Evolutionary conservation across 2,329 filamentous ascomycete genomes (phyloP), one percentile per base, ranked within the genome.

Genomic region (Diatrype stigma): DNA sequence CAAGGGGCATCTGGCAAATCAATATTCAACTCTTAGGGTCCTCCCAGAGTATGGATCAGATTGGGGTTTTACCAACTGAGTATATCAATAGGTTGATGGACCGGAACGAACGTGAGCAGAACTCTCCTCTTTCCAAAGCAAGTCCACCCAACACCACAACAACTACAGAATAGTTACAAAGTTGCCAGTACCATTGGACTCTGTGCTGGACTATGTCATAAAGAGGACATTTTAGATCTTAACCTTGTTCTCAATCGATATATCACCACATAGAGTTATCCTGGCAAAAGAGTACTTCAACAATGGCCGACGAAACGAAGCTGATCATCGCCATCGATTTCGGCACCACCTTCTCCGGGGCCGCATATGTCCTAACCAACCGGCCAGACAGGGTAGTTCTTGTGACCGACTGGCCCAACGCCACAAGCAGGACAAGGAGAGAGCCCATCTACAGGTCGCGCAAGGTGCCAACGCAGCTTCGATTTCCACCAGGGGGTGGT

Each of bases 321-420:
- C 73, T 80, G 52, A 70, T 80, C 47, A 70, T 80, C 54, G 78
- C 75, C n/a, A 75, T 81, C 52, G 78, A 81, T 59, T 81, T 81
- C 57, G 78, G 79, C 21, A 81, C 78, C 12, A 82, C 79, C 2
- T 81, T 76, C 60, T 79, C 77, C 12, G 78, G 77, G 28, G 68
- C 80, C 16, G 75, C 76, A 30, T 81, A 75, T 74, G 73, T 51
- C 73, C 73, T 6, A 2, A 55, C 70, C 45, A 53, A 67, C 71
- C 11, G 70, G 75, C 55, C 65, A 70, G 42, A 68, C 71, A 71
- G 44, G 67, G 79, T 54, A 72, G 69, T 2, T 67, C 67, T 30
- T 30, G 6, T 30, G 26, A n/a, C n/a, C n/a, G n/a, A n/a, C 38
- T 79, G 76, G 75, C 75, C 75, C 45, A 70, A 64, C 49, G 66